These are phyloP conservation scores for Hypoxylon sp. DNA, from an alignment of 2,329 filamentous ascomycete genomes.

Conservation along the genomic window DNA sequence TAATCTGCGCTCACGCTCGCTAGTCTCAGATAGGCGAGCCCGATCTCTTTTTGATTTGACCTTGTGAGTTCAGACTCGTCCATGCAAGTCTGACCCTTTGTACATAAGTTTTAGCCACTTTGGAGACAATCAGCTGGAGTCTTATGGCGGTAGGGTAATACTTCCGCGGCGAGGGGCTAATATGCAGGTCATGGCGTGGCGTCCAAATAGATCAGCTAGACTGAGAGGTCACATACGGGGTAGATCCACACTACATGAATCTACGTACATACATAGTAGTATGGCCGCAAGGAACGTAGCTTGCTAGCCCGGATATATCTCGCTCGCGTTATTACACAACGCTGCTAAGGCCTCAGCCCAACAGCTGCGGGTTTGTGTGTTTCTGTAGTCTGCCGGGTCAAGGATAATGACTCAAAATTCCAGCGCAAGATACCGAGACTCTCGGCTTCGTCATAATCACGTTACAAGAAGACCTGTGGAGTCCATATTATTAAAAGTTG, in stretches of 20 bases:
- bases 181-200: background rate
- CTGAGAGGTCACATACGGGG: background rate
- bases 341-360: slow-evolving; percentile 11
- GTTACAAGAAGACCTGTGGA: background rate
- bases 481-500: background rate
- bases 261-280: background rate
- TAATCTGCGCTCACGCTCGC: background rate
- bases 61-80: slow-evolving; percentile 22
- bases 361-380: slow-evolving; percentile 12
- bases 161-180: slow-evolving; percentile 7
- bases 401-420: slow-evolving; percentile 13
- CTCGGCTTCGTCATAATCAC: slow-evolving; percentile 8
- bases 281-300: slow-evolving; percentile 16
- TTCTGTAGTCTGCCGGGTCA: slow-evolving; percentile 35
- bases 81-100: slow-evolving; percentile 7
- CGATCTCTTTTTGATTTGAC: slow-evolving; percentile 21
- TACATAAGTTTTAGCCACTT: slow-evolving; percentile 21
- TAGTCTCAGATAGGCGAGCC: slow-evolving; percentile 36
- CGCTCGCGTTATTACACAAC: slow-evolving; percentile 16
- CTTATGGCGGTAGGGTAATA: background rate
- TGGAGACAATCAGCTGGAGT: slow-evolving; percentile 10
- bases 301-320: slow-evolving; percentile 20
- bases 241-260: background rate
- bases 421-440: slow-evolving; percentile 38
- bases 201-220: slow-evolving; percentile 4